These are phyloP conservation scores for Aspergillus hortae DNA, from an alignment of 2,329 filamentous ascomycete genomes.

Conservation along the genomic window DNA sequence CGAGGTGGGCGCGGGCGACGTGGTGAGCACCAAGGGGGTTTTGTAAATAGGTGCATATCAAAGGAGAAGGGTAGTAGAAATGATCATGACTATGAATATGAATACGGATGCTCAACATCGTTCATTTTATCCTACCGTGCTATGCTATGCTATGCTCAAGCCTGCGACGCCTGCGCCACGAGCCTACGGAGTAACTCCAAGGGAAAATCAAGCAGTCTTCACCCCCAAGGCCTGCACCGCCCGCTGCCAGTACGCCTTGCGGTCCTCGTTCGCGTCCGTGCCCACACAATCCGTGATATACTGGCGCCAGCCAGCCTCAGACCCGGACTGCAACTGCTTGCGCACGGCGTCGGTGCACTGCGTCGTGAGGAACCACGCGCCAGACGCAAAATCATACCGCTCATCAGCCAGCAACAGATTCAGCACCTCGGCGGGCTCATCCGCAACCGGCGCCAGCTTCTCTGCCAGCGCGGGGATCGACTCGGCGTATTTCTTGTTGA, in stretches of 20 bases:
- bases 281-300: conserved; percentile 56
- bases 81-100: neutral
- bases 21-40: conserved; percentile 95
- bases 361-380: conserved; percentile 58
- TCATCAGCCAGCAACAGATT: conserved; percentile 48
- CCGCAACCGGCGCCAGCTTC: conserved; percentile 28
- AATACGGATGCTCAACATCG: neutral
- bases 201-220: conserved; percentile 7
- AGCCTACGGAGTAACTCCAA: neutral
- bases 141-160: neutral
- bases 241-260: conserved; percentile 49
- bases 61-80: neutral
- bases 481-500: conserved; percentile 54
- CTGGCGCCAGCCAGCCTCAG: conserved; percentile 47
- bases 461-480: conserved; percentile 44
- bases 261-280: conserved; percentile 45
- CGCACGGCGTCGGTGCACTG: conserved; percentile 50
- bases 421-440: conserved; percentile 44
- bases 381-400: conserved; percentile 55
- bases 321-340: conserved; percentile 44
- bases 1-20: conserved; percentile 82
- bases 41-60: conserved; percentile 46
- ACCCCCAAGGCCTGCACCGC: conserved; percentile 43
- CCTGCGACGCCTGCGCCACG: neutral
- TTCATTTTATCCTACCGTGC: too few relatives aligned